A percentile compares a stretch with the other conserved stretches of the same genome.
phyloP scores from a whole-genome alignment of 2,329 filamentous ascomycete species.

The Lecanoromycetidae sp. region DNA sequence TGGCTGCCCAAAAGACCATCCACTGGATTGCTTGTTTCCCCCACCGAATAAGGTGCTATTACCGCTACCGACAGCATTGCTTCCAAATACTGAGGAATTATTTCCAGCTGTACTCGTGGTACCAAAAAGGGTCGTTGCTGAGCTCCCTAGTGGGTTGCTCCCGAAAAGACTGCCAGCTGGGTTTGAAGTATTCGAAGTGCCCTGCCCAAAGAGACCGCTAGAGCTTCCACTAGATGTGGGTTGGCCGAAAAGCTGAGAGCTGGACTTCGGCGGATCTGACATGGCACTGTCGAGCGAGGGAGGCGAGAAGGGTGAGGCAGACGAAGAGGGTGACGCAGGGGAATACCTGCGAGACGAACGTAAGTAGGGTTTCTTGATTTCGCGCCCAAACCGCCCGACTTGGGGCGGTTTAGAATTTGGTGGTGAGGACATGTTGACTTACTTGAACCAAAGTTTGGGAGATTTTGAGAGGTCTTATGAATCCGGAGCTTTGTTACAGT shows the following conservation, averaged over 20 bases:
- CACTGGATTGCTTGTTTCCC: constrained; percentile 9
- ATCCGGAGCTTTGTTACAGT: too few species aligned
- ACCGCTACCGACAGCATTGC: constrained; percentile 13
- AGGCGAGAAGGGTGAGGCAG: not conserved
- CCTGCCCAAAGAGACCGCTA: constrained; percentile 16
- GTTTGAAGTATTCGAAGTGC: constrained; percentile 15
- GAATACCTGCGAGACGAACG: too few species aligned
- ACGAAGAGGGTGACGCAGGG: too few species aligned
- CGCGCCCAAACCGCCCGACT: too few species aligned
- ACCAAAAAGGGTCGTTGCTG: constrained; percentile 1
- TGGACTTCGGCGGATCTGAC: constrained; percentile 10
- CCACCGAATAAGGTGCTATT: constrained; percentile 10
- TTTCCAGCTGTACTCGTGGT: constrained; percentile 9
- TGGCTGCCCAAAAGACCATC: constrained; percentile 26
- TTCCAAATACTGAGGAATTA: constrained; percentile 24
- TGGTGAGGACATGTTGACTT: too few species aligned
- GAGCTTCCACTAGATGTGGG: constrained; percentile 8
- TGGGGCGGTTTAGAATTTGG: too few species aligned
- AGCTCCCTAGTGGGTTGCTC: constrained; percentile 3
- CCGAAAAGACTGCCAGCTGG: constrained; percentile 10
- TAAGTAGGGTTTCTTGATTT: too few species aligned
- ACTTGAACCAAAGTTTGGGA: not conserved
- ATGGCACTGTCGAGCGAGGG: constrained; percentile 6
- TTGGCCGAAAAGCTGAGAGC: constrained; percentile 18
- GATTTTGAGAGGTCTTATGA: not conserved